Evolutionary conservation across 345 rosid species (phyloP).

Genomic region (Arabidopsis suecica): DNA sequence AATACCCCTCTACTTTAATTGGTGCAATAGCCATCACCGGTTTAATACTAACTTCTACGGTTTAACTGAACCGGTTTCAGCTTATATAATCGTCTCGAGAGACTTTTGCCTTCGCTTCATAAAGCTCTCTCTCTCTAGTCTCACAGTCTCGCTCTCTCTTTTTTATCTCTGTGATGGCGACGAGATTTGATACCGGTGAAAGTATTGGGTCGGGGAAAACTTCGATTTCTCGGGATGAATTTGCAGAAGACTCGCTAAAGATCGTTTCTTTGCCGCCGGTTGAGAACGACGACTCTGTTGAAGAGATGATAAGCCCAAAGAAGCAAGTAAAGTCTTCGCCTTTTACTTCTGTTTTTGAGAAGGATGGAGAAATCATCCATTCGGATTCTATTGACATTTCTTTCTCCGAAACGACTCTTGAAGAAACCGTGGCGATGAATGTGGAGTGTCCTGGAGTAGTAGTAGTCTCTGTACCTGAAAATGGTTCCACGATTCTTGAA

Average conservation of each 20-base stretch:
- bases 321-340: slow-evolving; percentile 43
- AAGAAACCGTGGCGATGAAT: slow-evolving; percentile 31
- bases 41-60: background rate
- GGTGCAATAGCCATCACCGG: slow-evolving; percentile 12
- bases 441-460: slow-evolving; percentile 19
- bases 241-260: slow-evolving; percentile 29
- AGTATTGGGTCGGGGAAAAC: background rate
- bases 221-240: slow-evolving; percentile 4
- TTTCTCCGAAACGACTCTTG: slow-evolving; percentile 23
- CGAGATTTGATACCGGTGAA: slow-evolving; percentile 31
- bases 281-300: slow-evolving; percentile 29
- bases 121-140: background rate
- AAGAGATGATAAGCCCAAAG: slow-evolving; percentile 39
- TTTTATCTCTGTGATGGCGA: slow-evolving; percentile 16
- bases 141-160: background rate
- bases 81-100: slow-evolving; percentile 18
- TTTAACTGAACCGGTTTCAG: slow-evolving; percentile 22
- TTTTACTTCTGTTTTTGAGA: slow-evolving; percentile 36
- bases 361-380: slow-evolving; percentile 36
- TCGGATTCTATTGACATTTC: slow-evolving; percentile 30
- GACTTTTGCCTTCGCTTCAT: background rate
- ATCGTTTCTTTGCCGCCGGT: slow-evolving; percentile 32
- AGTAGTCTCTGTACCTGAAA: slow-evolving; percentile 19
- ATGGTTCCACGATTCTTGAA: slow-evolving; percentile 43
- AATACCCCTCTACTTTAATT: slow-evolving; percentile 4